These are phyloP conservation scores for Botryotinia calthae DNA, from an alignment of 2,329 filamentous ascomycete species.

Conservation along the genomic window DNA sequence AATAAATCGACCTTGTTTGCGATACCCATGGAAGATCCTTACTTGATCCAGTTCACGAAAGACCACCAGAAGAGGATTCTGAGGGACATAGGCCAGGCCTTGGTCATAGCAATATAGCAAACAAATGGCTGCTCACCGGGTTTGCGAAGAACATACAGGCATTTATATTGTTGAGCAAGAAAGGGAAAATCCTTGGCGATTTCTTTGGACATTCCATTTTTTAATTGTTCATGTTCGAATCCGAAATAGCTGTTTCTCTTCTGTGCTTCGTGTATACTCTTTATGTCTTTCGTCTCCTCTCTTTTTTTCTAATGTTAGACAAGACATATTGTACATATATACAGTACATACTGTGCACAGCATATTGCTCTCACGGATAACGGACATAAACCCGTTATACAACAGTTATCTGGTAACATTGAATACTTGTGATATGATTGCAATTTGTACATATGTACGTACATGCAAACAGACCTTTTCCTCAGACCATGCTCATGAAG, in stretches of 20 bases:
- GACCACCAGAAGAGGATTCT: neutral
- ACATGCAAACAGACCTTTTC: conserved; percentile 1
- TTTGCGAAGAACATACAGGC: conserved; percentile 2
- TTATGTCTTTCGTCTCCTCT: conserved; percentile 1
- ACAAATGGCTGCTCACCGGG: neutral
- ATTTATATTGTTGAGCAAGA: neutral
- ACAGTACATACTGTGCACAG: neutral
- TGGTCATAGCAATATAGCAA: conserved; percentile 15
- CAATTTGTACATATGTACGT: neutral
- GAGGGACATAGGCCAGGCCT: neutral
- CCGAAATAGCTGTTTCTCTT: neutral
- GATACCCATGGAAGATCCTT: conserved; percentile 16
- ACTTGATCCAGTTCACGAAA: neutral
- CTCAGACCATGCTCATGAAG: neutral
- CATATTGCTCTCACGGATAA: conserved; percentile 8
- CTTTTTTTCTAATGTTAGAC: neutral
- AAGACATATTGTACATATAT: neutral
- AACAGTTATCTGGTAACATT: conserved; percentile 2
- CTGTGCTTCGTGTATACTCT: neutral
- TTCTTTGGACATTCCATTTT: neutral
- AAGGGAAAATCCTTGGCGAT: neutral
- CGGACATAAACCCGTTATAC: conserved; percentile 14
- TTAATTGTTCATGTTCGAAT: conserved; percentile 2
- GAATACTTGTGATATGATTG: neutral
- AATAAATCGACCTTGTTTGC: conserved; percentile 15